Conservation (phyloP, 352 stramenopile species). For the Discostella stelligera region DNA sequence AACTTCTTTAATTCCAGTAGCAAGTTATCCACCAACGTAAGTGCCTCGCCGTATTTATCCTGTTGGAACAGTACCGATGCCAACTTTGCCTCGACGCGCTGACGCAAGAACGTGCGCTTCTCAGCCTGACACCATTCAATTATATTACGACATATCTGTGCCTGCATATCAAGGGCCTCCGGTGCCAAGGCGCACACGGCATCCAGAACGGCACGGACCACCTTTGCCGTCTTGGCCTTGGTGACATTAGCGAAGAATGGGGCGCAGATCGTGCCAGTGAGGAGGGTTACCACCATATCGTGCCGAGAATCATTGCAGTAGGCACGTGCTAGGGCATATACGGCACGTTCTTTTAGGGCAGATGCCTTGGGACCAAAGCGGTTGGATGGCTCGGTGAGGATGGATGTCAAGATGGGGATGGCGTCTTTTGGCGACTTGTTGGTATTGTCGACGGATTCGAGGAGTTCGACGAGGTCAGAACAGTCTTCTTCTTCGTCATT, state of each 20-base stretch:
- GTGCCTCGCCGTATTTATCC: conserved; percentile 87
- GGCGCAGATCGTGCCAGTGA: conserved; percentile 88
- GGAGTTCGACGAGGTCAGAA: conserved; percentile 58
- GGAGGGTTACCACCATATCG: conserved; percentile 72
- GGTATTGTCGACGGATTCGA: conserved; percentile 53
- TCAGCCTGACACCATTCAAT: conserved; percentile 85
- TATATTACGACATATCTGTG: conserved; percentile 93
- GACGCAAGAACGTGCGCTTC: conserved; percentile 94
- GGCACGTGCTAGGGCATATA: conserved; percentile 92
- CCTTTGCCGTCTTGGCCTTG: conserved; percentile 98
- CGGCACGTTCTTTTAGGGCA: conserved; percentile 90
- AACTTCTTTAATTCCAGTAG: conserved; percentile 98
- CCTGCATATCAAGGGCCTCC: conserved; percentile 90
- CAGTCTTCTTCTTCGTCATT: conserved; percentile 72
- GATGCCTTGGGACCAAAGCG: conserved; percentile 59
- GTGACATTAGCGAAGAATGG: conserved; percentile 93
- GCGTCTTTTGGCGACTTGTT: conserved; percentile 12
- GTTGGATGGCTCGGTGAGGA: conserved; percentile 41
- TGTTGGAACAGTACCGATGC: conserved; percentile 79
- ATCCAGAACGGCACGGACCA: conserved; percentile 97
- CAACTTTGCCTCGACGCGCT: conserved; percentile 95
- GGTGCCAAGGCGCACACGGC: conserved; percentile 92
- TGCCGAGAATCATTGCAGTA: conserved; percentile 88
- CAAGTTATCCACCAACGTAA: conserved; percentile 92
- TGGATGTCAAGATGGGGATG: conserved; percentile 49